A percentile compares a stretch with the other conserved stretches of the same genome.
These are phyloP conservation scores for Mycena maculata DNA, from an alignment of 768 basidiomycete genomes.

Conservation along the genomic window DNA sequence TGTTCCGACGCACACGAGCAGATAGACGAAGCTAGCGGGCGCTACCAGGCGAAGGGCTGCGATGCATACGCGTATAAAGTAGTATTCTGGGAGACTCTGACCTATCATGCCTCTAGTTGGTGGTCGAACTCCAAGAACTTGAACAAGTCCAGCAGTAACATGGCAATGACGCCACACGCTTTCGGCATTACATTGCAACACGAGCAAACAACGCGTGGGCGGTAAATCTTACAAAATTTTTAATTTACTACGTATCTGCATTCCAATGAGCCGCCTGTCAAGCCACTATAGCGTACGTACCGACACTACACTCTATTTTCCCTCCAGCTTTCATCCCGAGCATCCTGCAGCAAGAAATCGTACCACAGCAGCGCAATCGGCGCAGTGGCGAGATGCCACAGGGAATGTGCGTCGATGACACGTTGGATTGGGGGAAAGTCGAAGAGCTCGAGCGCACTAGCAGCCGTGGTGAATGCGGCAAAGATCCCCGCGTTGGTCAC, in stretches of 20 bases:
- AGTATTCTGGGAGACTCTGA: constrained; percentile 60
- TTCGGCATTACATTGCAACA: too few relatives aligned
- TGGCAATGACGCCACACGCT: too few relatives aligned
- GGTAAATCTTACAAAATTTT: too few relatives aligned
- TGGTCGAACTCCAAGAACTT: neutral
- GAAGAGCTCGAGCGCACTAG: constrained; percentile 85
- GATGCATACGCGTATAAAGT: constrained; percentile 63
- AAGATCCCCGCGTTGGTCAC: constrained; percentile 67
- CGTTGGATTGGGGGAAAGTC: constrained; percentile 89
- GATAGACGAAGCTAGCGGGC: constrained; percentile 58
- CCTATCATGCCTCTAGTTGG: constrained; percentile 59
- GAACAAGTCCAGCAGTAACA: neutral
- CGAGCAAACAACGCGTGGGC: too few relatives aligned
- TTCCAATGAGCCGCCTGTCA: too few relatives aligned
- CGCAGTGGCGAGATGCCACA: constrained; percentile 92
- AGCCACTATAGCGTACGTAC: too few relatives aligned
- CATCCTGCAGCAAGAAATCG: constrained; percentile 80
- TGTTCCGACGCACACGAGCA: constrained; percentile 42
- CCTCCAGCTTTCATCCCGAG: constrained; percentile 77
- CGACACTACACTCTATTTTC: constrained; percentile 46
- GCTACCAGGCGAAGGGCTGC: constrained; percentile 58
- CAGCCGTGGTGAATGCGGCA: constrained; percentile 76
- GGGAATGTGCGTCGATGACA: constrained; percentile 87
- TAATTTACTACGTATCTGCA: too few relatives aligned
- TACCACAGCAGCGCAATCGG: constrained; percentile 88